Evolutionary conservation across 2,329 filamentous ascomycete genomes (phyloP), one percentile per base, ranked within the genome.

Genomic region (Colletotrichum incanum): DNA sequence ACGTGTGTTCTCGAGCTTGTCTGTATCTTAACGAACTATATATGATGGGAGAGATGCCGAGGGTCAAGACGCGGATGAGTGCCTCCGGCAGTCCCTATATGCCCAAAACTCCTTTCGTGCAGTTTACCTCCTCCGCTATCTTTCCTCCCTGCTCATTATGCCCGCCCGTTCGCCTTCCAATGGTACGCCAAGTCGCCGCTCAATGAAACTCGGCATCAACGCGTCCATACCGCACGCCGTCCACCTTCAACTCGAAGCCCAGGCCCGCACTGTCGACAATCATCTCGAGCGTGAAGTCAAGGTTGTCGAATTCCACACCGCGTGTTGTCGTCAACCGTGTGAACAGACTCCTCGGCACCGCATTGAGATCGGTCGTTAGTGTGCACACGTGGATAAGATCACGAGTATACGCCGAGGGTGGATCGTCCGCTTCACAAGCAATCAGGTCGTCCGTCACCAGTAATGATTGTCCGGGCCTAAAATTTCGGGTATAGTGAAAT

Each of bases 401-500:
- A 7, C 88, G 84, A 20, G 86, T 86, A 80, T 90, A 91, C 2
- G 90, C 86, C 1, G 80, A 86, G 0, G 91, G 93, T 7, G 91
- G 91, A 64, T 87, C 86, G 74, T 95, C 93, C 4, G 89, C 87
- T 68, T 93, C 92, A 76, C 92, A 94, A 5, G 92, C 93, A 72
- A 95, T 94, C 47, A 96, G 84, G 77, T 96, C 93, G 80, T 96
- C 93, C 63, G 93, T 93, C 7, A 96, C 93, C 5, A 94, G 82
- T 8, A 95, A 87, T 0, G 92, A 93, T 81, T 95, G 93, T 0
- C 92, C 92, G 0, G 93, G 93, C 1, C 93, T 90, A 83, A 96
- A 96, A 81, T 95, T 96, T 73, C 93, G 91, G 3, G 93, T 95
- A 82, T 95, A 96, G 84, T 95, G 93, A 82, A 96, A 95, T 2